phyloP scores from a whole-genome alignment of 2,329 filamentous ascomycete species.

The Dothideomycetes sp. region DNA sequence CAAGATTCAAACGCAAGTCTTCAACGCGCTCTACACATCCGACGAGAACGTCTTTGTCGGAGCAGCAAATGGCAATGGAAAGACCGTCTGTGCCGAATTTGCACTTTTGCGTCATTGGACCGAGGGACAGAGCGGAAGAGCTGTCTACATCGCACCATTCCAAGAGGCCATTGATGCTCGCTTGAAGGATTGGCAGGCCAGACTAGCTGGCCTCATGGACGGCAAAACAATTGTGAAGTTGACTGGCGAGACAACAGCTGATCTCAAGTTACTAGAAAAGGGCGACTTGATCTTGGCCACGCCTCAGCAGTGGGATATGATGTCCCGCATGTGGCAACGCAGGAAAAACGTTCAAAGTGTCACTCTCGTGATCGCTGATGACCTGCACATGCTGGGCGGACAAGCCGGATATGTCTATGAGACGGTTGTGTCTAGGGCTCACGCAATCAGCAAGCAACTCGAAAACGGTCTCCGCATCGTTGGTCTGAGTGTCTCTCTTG shows the following conservation, averaged over 20 bases:
- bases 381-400: constrained; percentile 85
- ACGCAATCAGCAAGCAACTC: constrained; percentile 83
- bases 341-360: constrained; percentile 91
- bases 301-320: constrained; percentile 86
- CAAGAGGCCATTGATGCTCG: constrained; percentile 83
- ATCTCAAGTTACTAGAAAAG: constrained; percentile 76
- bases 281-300: constrained; percentile 89
- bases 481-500: constrained; percentile 80
- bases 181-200: constrained; percentile 73
- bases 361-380: constrained; percentile 85
- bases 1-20: constrained; percentile 93
- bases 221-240: constrained; percentile 89
- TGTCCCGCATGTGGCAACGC: constrained; percentile 92
- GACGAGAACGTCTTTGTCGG: constrained; percentile 92
- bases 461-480: constrained; percentile 78
- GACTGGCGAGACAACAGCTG: constrained; percentile 82
- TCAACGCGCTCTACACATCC: constrained; percentile 82
- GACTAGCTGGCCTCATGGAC: constrained; percentile 60
- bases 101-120: constrained; percentile 83
- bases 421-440: constrained; percentile 94
- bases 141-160: constrained; percentile 89
- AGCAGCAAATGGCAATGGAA: constrained; percentile 87
- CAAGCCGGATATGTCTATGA: constrained; percentile 85
- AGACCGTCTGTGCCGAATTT: constrained; percentile 95
- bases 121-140: constrained; percentile 58